These are phyloP conservation scores for Alternaria metachromatica DNA, from an alignment of 2,329 filamentous ascomycete genomes.

Conservation along the genomic window DNA sequence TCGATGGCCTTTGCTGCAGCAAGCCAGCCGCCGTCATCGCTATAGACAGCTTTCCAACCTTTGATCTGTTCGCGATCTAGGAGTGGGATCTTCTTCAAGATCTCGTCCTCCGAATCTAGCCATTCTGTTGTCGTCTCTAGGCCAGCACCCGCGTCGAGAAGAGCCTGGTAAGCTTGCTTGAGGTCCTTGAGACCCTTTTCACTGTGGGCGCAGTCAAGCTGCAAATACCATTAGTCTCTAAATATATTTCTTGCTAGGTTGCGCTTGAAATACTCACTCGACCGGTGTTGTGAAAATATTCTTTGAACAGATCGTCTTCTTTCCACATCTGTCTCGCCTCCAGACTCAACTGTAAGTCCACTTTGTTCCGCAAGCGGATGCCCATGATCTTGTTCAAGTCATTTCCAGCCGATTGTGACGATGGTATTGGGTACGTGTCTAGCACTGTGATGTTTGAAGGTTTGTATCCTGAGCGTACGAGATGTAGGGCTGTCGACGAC, in stretches of 20 bases:
- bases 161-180: slow-evolving; percentile 45
- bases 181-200: slow-evolving; percentile 49
- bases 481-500: slow-evolving; percentile 59
- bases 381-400: slow-evolving; percentile 60
- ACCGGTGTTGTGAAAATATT: slow-evolving; percentile 57
- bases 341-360: slow-evolving; percentile 42
- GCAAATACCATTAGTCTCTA: slow-evolving; percentile 2
- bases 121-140: slow-evolving; percentile 52
- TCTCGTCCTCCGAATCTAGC: slow-evolving; percentile 55
- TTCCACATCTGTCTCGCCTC: slow-evolving; percentile 53
- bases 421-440: slow-evolving; percentile 56
- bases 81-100: slow-evolving; percentile 51
- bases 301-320: slow-evolving; percentile 54
- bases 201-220: slow-evolving; percentile 44
- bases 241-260: not conserved
- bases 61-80: slow-evolving; percentile 51
- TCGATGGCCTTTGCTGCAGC: slow-evolving; percentile 58
- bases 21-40: slow-evolving; percentile 56
- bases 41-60: slow-evolving; percentile 57
- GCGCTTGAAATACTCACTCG: slow-evolving; percentile 20
- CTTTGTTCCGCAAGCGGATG: slow-evolving; percentile 49
- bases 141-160: slow-evolving; percentile 37
- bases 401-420: slow-evolving; percentile 58
- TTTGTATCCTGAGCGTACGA: slow-evolving; percentile 58
- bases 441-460: slow-evolving; percentile 56